Evolutionary conservation across 2,329 filamentous ascomycete species (phyloP).

Genomic region (Fusarium circinatum): DNA sequence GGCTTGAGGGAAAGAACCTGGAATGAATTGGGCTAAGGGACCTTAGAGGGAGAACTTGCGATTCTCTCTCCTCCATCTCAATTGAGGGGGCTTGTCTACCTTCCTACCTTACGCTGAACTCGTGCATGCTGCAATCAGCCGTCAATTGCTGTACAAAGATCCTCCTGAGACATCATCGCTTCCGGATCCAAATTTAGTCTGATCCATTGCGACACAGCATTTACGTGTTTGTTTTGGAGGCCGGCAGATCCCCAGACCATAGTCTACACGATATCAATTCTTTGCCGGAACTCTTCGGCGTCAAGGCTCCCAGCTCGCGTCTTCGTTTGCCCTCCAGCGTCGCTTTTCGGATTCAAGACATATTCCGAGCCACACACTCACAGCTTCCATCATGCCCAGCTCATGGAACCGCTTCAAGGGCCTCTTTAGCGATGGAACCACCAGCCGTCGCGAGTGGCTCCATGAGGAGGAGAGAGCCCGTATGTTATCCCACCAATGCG

Average conservation of each 20-base stretch:
- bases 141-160: conserved; percentile 32
- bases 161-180: conserved; percentile 30
- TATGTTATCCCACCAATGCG: conserved; percentile 46
- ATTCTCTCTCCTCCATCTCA: not conserved
- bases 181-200: conserved; percentile 15
- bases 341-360: not conserved
- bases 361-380: conserved; percentile 8
- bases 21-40: conserved; percentile 3
- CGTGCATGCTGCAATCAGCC: conserved; percentile 30
- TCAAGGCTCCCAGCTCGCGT: not conserved
- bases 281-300: not conserved
- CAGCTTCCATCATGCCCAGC: conserved; percentile 29
- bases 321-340: not conserved
- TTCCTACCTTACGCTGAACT: not conserved
- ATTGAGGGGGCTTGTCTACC: not conserved
- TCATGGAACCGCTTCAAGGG: conserved; percentile 48
- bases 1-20: conserved; percentile 21
- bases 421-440: conserved; percentile 43
- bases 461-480: conserved; percentile 58
- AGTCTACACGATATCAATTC: conserved; percentile 1
- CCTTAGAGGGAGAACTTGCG: not conserved
- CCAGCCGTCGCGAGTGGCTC: conserved; percentile 49
- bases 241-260: conserved; percentile 7
- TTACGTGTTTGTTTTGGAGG: conserved; percentile 2
- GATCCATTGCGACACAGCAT: conserved; percentile 31